Base-by-base conservation (phyloP, 352 stramenopile species). In the Globisporangium camurandrum region DNA sequence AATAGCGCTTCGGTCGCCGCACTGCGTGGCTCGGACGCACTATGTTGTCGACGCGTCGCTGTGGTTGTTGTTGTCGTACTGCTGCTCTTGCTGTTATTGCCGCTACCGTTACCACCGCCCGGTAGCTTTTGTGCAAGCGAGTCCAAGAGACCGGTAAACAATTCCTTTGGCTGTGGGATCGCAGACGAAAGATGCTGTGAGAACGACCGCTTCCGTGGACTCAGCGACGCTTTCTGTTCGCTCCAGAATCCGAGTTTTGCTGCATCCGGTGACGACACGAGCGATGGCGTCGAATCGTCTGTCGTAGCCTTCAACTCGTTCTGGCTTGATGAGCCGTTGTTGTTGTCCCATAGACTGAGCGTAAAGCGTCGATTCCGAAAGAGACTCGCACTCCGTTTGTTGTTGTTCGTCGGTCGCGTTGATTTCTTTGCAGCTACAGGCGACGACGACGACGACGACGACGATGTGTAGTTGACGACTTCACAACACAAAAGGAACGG, bases 191-290 rank as follows among this genome's bases (percentile, higher is more conserved):
- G 67, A 31, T 86, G 75, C 47, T 89, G 75, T n/a, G 77, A 89
- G 41, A 89, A 69, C 8, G 73, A 86, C 30, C 78, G 75, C 30
- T 82, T 64, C 30, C 78, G 79, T 28, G 78, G 78, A 40, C 75
- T 89, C 27, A 48, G 62, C 14, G 56, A 43, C 23, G 69, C 75
- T 33, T 84, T 81, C 9, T 73, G 79, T 42, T 89, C 75, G 43
- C 81, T 93, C 81, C 81, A 93, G 51, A 93, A 93, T 17, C 81
- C 81, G 2, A 92, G 65, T 44, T 75, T 77, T 2, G 69, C 57
- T 16, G 75, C 72, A 12, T 91, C 75, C 7, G 75, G 71, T n/a
- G n/a, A n/a, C 5, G 74, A 88, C 46, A 70, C 61, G 28, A 72
- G 62, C n/a, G n/a, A n/a, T 12, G 70, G 69, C 20, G 80, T 67